phyloP scores from a whole-genome alignment of 805 yeast species.

The Ogataea allantospora region DNA sequence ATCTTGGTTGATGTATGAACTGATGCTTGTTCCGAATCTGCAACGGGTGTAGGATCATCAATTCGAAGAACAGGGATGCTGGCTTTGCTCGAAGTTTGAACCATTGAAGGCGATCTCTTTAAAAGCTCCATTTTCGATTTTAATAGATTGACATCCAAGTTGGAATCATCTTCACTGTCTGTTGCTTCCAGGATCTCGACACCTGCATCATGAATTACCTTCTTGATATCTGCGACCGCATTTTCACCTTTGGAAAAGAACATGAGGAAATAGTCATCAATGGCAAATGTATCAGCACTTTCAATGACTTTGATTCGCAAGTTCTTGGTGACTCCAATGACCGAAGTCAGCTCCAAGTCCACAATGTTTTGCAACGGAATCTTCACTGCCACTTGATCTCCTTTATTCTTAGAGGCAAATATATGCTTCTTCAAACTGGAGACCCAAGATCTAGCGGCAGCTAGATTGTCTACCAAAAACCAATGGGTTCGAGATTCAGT shows the following conservation, averaged over 20 bases:
- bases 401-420: constrained; percentile 68
- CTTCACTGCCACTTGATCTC: constrained; percentile 71
- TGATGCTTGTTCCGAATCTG: background rate
- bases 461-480: constrained; percentile 71
- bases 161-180: constrained; percentile 24
- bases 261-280: constrained; percentile 71
- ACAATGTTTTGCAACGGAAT: constrained; percentile 70
- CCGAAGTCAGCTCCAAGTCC: constrained; percentile 54
- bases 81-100: constrained; percentile 21
- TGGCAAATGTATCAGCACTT: constrained; percentile 47
- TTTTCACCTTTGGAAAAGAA: constrained; percentile 55
- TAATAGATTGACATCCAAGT: constrained; percentile 18
- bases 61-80: constrained; percentile 4
- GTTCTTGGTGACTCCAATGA: constrained; percentile 56
- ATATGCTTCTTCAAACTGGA: constrained; percentile 70
- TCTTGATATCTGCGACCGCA: constrained; percentile 40
- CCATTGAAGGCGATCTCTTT: constrained; percentile 26
- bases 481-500: constrained; percentile 58
- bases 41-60: background rate
- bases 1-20: background rate
- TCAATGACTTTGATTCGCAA: constrained; percentile 63
- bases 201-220: constrained; percentile 37
- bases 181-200: constrained; percentile 24
- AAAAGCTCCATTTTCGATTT: constrained; percentile 26
- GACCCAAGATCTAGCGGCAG: constrained; percentile 79